phyloP scores from a whole-genome alignment of 2,329 filamentous ascomycete species.

The Cercospora sp. region DNA sequence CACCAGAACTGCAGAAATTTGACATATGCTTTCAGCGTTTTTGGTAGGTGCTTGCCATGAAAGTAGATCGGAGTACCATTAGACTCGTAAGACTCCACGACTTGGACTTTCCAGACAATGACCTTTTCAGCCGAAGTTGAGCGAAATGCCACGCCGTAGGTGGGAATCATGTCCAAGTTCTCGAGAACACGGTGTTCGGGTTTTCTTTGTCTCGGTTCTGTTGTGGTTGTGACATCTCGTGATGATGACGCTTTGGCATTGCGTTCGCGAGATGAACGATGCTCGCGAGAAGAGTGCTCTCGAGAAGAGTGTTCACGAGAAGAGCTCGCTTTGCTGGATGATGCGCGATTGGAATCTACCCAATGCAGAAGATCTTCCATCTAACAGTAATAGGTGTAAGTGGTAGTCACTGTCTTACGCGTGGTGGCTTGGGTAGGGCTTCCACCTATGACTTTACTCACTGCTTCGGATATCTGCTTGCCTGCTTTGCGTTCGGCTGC shows the following conservation, averaged over 20 bases:
- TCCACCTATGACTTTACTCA: too few relatives aligned
- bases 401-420: too few relatives aligned
- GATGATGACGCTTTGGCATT: neutral
- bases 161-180: constrained; percentile 5
- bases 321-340: neutral
- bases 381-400: too few relatives aligned
- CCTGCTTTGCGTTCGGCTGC: constrained; percentile 4
- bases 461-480: constrained; percentile 7
- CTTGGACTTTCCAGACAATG: constrained; percentile 9
- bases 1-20: constrained; percentile 16
- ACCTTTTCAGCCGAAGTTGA: neutral
- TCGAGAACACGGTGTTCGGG: constrained; percentile 1
- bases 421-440: too few relatives aligned
- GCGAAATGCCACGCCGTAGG: constrained; percentile 7
- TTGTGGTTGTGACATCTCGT: neutral
- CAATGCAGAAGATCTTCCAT: constrained; percentile 14
- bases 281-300: neutral
- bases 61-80: constrained; percentile 8
- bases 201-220: neutral
- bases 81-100: constrained; percentile 3
- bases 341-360: constrained; percentile 4
- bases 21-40: constrained; percentile 8
- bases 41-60: constrained; percentile 7
- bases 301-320: neutral
- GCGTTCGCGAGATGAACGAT: neutral